These are phyloP conservation scores for Claviceps pusilla DNA, from an alignment of 2,329 filamentous ascomycete genomes.

Conservation along the genomic window DNA sequence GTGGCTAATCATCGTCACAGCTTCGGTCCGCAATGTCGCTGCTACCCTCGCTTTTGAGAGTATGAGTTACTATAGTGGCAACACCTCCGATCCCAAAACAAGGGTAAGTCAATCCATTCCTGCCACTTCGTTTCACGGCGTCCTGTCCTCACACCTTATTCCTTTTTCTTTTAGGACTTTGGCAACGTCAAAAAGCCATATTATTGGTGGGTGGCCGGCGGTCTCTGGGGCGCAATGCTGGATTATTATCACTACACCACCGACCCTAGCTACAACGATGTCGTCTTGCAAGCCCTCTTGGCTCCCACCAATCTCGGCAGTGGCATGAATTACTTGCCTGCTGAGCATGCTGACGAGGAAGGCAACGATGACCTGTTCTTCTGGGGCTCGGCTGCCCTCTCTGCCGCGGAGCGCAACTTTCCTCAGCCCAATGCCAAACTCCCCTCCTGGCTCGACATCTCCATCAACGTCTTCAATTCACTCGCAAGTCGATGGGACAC, in stretches of 20 bases:
- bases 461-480: slow-evolving; percentile 56
- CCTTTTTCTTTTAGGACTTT: slow-evolving; percentile 26
- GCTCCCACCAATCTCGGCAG: slow-evolving; percentile 41
- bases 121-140: background rate
- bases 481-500: slow-evolving; percentile 58
- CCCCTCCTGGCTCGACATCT: slow-evolving; percentile 52
- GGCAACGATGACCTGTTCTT: slow-evolving; percentile 66
- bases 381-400: slow-evolving; percentile 54
- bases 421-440: slow-evolving; percentile 41
- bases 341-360: slow-evolving; percentile 40
- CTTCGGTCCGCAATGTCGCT: slow-evolving; percentile 46
- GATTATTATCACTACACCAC: slow-evolving; percentile 55
- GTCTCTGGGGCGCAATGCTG: slow-evolving; percentile 51
- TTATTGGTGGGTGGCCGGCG: slow-evolving; percentile 54
- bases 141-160: background rate
- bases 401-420: slow-evolving; percentile 54
- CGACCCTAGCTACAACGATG: slow-evolving; percentile 46
- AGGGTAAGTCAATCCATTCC: slow-evolving; percentile 17
- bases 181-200: slow-evolving; percentile 51
- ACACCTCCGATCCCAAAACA: slow-evolving; percentile 33
- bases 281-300: slow-evolving; percentile 42
- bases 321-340: slow-evolving; percentile 44
- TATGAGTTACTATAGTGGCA: slow-evolving; percentile 51
- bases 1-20: slow-evolving; percentile 21
- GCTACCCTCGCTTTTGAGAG: slow-evolving; percentile 44